Base-by-base conservation (phyloP, 2,329 filamentous ascomycete genomes). In the Xylariales sp. region DNA sequence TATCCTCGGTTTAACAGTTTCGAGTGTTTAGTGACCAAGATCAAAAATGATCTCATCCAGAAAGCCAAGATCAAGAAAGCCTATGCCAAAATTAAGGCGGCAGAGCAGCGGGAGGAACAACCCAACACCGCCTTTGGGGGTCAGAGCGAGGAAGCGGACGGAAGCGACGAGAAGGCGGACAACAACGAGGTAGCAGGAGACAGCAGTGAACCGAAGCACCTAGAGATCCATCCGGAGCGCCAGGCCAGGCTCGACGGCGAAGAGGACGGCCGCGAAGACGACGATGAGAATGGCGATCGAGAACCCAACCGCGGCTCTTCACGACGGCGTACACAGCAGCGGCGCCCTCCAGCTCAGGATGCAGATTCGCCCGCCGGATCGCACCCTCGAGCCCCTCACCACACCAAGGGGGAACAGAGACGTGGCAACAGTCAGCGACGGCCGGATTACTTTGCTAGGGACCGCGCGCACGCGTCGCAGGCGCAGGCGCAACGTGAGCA, bases 21-120 rank as follows among this genome's bases (percentile, higher is more conserved):
- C n/a, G n/a, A n/a, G n/a, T n/a, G n/a, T n/a, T n/a, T 53, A 91
- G 87, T 86, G 41, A 81, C 87, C 61, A 91, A 91, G 63, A 93
- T 95, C 56, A 97, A 97, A 64, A 76, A 84, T 48, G 79, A 86
- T 48, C 69, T 95, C 40, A 96, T 97, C 53, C 80, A 89, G 61
- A 94, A 93, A 61, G 89, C 90, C 43, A 95, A 96, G 63, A 74
- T 95, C 45, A 93, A 91, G 65, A 95, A 95, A 63, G 78, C 85
- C 29, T 96, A 95, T 58, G 85, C 85, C 46, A 96, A 95, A 63
- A 70, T 95, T 47, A 91, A 90, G 62, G 81, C 80, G 19, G 60
- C 69, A 36, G 59, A 65, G 41, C 47, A 18, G 38, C 43, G 16
- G 31, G 37, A 28, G 32, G 32, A 28, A 14, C 33, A 32, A 20